These are phyloP conservation scores for Periconia sp. DNA, from an alignment of 2,329 filamentous ascomycete species.

Conservation along the genomic window DNA sequence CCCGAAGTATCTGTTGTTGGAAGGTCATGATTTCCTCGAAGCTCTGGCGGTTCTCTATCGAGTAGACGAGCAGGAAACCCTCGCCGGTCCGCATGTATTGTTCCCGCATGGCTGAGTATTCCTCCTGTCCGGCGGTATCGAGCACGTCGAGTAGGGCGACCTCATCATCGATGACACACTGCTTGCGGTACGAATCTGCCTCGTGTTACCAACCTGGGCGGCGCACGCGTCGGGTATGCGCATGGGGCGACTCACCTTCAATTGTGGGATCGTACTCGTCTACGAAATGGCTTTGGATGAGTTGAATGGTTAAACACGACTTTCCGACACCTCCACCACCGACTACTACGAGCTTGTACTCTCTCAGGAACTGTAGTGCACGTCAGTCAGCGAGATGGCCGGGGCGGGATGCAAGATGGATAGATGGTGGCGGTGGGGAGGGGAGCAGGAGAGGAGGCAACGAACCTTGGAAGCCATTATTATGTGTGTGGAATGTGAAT, in stretches of 20 bases:
- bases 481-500: constrained; percentile 9
- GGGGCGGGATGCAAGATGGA: not conserved
- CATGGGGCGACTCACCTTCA: constrained; percentile 69
- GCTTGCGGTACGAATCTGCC: constrained; percentile 98
- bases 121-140: constrained; percentile 97
- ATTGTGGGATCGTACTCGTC: constrained; percentile 99
- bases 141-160: constrained; percentile 96
- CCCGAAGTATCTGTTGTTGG: constrained; percentile 95
- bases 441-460: not conserved
- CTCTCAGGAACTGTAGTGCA: constrained; percentile 51
- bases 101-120: constrained; percentile 99
- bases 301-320: constrained; percentile 96
- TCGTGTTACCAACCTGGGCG: constrained; percentile 12
- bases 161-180: constrained; percentile 98
- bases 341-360: constrained; percentile 75
- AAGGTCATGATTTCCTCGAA: constrained; percentile 99
- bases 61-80: constrained; percentile 96
- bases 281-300: constrained; percentile 84
- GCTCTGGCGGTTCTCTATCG: constrained; percentile 94
- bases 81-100: constrained; percentile 99
- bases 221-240: constrained; percentile 1
- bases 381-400: constrained; percentile 23
- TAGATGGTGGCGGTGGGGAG: too few species aligned
- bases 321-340: constrained; percentile 98
- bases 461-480: constrained; percentile 43